phyloP scores from a whole-genome alignment of 495 filamentous ascomycete genomes.

The Penicillium diatomitis region DNA sequence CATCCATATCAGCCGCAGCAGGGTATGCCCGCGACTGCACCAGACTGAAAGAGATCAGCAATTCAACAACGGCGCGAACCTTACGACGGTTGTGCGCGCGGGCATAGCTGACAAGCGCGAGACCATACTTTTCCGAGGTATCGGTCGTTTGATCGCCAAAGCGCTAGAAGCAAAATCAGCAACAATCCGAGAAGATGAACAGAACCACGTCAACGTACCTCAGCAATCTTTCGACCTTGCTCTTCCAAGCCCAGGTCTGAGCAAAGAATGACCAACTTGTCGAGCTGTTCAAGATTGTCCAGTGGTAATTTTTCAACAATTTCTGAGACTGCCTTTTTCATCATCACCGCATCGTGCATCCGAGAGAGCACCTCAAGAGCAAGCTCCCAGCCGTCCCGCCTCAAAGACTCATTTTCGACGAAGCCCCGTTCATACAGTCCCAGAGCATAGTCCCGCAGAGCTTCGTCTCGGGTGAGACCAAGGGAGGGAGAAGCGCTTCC shows the following conservation, averaged over 20 bases:
- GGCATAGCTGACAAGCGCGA: slow-evolving; percentile 77
- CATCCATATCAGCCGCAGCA: slow-evolving; percentile 55
- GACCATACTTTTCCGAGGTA: slow-evolving; percentile 63
- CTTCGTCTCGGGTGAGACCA: slow-evolving; percentile 50
- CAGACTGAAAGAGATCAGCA: slow-evolving; percentile 79
- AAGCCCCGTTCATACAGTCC: slow-evolving; percentile 37
- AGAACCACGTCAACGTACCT: slow-evolving; percentile 44
- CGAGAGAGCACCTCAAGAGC: slow-evolving; percentile 68
- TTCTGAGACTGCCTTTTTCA: slow-evolving; percentile 56
- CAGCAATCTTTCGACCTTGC: slow-evolving; percentile 63
- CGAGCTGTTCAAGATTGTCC: slow-evolving; percentile 54
- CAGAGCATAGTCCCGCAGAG: slow-evolving; percentile 63
- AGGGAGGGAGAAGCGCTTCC: slow-evolving; percentile 9
- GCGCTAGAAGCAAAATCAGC: slow-evolving; percentile 39
- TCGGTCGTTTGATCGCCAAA: slow-evolving; percentile 64
- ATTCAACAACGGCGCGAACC: slow-evolving; percentile 69
- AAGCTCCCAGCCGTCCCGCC: slow-evolving; percentile 74
- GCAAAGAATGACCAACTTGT: slow-evolving; percentile 65
- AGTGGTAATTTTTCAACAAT: slow-evolving; percentile 57
- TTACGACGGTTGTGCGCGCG: slow-evolving; percentile 65
- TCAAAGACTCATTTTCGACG: slow-evolving; percentile 27
- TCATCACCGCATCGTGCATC: slow-evolving; percentile 54
- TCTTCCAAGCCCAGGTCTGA: slow-evolving; percentile 58
- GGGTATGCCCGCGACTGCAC: slow-evolving; percentile 76
- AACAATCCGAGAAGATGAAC: background rate